Percentiles rank a stretch among this genome's conserved stretches.
Evolutionary conservation across 1,139 yeast genomes (phyloP).

Genomic region (Tardiomyces blankii): DNA sequence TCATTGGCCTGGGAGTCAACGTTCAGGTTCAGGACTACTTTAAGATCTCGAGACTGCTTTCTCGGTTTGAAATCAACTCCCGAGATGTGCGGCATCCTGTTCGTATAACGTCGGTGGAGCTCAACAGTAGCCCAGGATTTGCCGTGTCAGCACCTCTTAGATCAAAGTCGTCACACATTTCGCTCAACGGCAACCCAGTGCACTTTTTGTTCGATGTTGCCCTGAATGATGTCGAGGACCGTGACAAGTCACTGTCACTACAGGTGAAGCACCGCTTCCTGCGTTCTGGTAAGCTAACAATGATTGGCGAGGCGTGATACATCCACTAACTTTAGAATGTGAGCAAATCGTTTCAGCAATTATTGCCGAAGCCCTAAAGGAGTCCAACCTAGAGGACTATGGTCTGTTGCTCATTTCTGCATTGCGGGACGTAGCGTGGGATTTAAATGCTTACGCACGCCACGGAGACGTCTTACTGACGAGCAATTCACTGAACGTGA

Average conservation of each 20-base stretch:
- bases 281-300: conserved; percentile 8
- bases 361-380: background rate
- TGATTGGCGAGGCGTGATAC: conserved; percentile 3
- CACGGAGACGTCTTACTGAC: background rate
- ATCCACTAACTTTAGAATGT: background rate
- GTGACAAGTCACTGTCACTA: conserved; percentile 3
- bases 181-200: conserved; percentile 62
- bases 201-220: conserved; percentile 46
- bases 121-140: conserved; percentile 34
- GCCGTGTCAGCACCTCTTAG: conserved; percentile 28
- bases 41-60: conserved; percentile 39
- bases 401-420: background rate
- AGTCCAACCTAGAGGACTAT: background rate
- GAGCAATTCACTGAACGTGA: background rate
- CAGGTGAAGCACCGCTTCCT: conserved; percentile 8
- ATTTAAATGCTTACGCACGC: background rate
- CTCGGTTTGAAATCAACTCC: conserved; percentile 57
- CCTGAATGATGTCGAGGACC: conserved; percentile 10
- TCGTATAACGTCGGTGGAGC: conserved; percentile 35
- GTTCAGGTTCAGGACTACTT: conserved; percentile 55
- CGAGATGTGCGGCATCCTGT: conserved; percentile 43
- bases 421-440: background rate
- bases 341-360: background rate
- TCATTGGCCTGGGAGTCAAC: conserved; percentile 49
- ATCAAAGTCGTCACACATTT: conserved; percentile 30